phyloP scores from a whole-genome alignment of 2,329 filamentous ascomycete species.

The Aspergillus latus region DNA sequence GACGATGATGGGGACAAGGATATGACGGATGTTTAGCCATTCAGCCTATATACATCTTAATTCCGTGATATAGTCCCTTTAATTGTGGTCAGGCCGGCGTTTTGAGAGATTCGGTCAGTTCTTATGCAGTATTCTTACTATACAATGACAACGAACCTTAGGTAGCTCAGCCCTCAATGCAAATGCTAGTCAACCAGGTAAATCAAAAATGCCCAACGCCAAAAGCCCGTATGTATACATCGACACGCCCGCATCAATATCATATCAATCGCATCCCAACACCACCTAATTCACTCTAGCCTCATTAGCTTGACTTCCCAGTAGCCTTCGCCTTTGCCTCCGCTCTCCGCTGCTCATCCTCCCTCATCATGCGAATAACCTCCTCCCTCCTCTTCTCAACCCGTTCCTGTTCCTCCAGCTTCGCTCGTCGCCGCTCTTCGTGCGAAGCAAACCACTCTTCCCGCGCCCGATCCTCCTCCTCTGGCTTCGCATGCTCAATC shows the following conservation, averaged over 20 bases:
- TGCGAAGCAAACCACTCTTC: slow-evolving; percentile 89
- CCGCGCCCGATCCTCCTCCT: slow-evolving; percentile 81
- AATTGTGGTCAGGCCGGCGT: neutral
- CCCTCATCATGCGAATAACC: slow-evolving; percentile 44
- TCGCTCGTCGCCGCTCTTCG: slow-evolving; percentile 66
- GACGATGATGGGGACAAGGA: slow-evolving; percentile 38
- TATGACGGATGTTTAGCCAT: slow-evolving; percentile 43
- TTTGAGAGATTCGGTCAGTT: slow-evolving; percentile 8
- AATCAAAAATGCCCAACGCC: slow-evolving; percentile 1
- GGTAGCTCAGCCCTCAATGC: neutral
- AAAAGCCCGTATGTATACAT: neutral
- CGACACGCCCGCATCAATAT: neutral
- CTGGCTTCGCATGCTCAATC: slow-evolving; percentile 78
- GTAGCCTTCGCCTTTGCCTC: neutral
- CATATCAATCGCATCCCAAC: neutral
- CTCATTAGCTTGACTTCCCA: neutral
- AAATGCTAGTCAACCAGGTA: slow-evolving; percentile 4
- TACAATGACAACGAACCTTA: neutral
- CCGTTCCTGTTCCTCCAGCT: slow-evolving; percentile 59
- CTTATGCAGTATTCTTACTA: neutral
- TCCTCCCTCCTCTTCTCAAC: slow-evolving; percentile 43
- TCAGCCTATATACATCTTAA: neutral
- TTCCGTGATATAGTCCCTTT: neutral
- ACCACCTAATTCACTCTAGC: neutral
- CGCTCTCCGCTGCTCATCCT: slow-evolving; percentile 33